phyloP scores from a whole-genome alignment of 495 filamentous ascomycete species.

The Hyphodiscus hymeniophilus region DNA sequence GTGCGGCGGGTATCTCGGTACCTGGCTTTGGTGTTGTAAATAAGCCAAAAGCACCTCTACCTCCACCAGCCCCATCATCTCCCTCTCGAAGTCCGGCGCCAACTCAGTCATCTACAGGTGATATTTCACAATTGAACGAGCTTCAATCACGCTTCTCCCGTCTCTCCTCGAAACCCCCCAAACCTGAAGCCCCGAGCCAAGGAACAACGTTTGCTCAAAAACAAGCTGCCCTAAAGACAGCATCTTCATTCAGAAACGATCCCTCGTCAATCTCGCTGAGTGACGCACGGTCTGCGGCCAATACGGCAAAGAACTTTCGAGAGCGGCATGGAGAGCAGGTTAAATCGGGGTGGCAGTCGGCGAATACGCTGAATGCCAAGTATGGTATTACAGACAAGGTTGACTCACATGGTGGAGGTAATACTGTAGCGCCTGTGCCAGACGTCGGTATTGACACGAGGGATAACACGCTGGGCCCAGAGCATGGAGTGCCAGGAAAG shows the following conservation, averaged over 20 bases:
- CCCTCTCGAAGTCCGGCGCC: conserved; percentile 12
- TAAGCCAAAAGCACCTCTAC: conserved; percentile 2
- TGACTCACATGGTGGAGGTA: conserved; percentile 10
- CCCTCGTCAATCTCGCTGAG: conserved; percentile 49
- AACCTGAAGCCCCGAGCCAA: conserved; percentile 26
- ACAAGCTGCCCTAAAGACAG: conserved; percentile 49
- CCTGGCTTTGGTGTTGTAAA: conserved; percentile 69
- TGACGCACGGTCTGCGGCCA: conserved; percentile 45
- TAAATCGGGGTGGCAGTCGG: conserved; percentile 52
- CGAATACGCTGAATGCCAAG: conserved; percentile 47
- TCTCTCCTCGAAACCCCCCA: conserved; percentile 20
- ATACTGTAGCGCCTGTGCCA: conserved; percentile 1
- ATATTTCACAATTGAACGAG: conserved; percentile 43
- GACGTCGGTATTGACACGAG: conserved; percentile 2
- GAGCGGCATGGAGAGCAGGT: conserved; percentile 67
- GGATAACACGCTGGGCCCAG: conserved; percentile 14
- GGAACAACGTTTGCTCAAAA: conserved; percentile 57
- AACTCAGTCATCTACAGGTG: background rate
- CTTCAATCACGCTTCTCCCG: conserved; percentile 46
- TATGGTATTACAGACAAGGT: conserved; percentile 32
- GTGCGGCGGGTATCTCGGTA: conserved; percentile 72
- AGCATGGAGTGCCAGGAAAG: conserved; percentile 22
- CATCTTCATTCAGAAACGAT: conserved; percentile 43
- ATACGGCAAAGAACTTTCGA: conserved; percentile 64
- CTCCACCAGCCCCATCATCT: conserved; percentile 10